Evolutionary conservation across 148 eudicot species (phyloP).

Genomic region (Camellia granthamiana): DNA sequence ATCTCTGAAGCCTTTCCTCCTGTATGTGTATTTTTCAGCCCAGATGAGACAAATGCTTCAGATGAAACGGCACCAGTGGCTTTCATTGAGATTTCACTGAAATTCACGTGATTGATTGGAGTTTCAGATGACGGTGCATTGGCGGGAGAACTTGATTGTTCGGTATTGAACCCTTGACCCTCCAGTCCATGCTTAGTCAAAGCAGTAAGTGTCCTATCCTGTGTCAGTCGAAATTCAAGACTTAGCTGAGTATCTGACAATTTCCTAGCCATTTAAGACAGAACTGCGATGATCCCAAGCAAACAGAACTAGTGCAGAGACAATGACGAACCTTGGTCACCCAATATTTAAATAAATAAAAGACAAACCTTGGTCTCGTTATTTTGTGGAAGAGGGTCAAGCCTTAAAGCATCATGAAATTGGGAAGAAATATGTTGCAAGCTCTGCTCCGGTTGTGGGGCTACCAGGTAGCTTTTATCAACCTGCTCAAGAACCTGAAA

Average conservation of each 20-base stretch:
- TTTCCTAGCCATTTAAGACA: background rate
- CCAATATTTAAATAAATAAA: background rate
- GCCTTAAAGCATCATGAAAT: constrained; percentile 60
- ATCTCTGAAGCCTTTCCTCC: constrained; percentile 42
- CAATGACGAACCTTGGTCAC: background rate
- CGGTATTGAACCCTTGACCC: constrained; percentile 33
- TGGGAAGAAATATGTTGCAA: constrained; percentile 81
- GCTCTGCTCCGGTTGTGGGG: constrained; percentile 52
- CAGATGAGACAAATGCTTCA: constrained; percentile 45
- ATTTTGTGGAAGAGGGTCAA: constrained; percentile 43
- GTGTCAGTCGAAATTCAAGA: constrained; percentile 22
- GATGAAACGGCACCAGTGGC: constrained; percentile 30
- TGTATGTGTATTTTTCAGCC: constrained; percentile 32
- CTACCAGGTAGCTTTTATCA: constrained; percentile 39
- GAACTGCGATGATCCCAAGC: background rate
- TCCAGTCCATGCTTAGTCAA: constrained; percentile 34
- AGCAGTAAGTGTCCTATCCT: constrained; percentile 37
- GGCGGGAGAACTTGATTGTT: constrained; percentile 38
- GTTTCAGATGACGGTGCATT: constrained; percentile 46
- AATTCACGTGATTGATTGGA: constrained; percentile 28
- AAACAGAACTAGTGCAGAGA: background rate
- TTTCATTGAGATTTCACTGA: constrained; percentile 38
- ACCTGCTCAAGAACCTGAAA: constrained; percentile 45
- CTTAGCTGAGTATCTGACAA: constrained; percentile 5
- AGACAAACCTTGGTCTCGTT: constrained; percentile 54